These are phyloP conservation scores for Fusarium bactridioides DNA, from an alignment of 2,329 filamentous ascomycete genomes.

Conservation along the genomic window DNA sequence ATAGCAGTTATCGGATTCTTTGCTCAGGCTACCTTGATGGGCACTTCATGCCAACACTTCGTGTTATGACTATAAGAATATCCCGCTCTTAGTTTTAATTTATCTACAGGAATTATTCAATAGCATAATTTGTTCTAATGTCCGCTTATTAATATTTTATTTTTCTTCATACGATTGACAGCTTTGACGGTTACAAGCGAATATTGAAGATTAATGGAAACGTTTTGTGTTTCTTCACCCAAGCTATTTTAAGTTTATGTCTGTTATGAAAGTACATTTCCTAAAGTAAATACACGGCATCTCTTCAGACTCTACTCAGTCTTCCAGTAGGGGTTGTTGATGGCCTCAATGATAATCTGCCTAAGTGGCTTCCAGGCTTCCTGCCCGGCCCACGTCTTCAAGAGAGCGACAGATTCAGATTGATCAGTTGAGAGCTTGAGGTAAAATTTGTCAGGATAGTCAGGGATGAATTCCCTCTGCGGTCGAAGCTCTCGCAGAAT, in stretches of 20 bases:
- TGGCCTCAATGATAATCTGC: not conserved
- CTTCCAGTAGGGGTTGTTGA: not conserved
- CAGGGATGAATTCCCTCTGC: not conserved
- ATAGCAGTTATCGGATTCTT: accelerated
- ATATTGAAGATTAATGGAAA: accelerated
- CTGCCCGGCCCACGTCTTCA: not conserved
- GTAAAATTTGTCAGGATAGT: not conserved
- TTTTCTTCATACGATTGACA: accelerated
- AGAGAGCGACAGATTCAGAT: not conserved
- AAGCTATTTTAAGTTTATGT: not conserved
- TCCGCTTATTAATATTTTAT: too few species aligned
- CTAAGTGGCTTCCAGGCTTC: not conserved
- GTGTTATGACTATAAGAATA: accelerated
- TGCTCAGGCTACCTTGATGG: not conserved
- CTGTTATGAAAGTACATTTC: accelerated
- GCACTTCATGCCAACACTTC: not conserved
- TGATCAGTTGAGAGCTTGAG: not conserved
- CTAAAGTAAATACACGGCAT: accelerated
- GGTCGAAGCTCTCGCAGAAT: constrained; percentile 5
- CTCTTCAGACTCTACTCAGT: accelerated
- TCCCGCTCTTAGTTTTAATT: not conserved
- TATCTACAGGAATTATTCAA: too few species aligned
- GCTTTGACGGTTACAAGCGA: accelerated
- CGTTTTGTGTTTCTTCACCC: too few species aligned
- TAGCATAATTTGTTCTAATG: too few species aligned